A percentile compares a stretch with the other conserved stretches of the same genome.
These are phyloP conservation scores for Fereydounia khargensis DNA, from an alignment of 1,284 basidiomycete species.

Conservation along the genomic window DNA sequence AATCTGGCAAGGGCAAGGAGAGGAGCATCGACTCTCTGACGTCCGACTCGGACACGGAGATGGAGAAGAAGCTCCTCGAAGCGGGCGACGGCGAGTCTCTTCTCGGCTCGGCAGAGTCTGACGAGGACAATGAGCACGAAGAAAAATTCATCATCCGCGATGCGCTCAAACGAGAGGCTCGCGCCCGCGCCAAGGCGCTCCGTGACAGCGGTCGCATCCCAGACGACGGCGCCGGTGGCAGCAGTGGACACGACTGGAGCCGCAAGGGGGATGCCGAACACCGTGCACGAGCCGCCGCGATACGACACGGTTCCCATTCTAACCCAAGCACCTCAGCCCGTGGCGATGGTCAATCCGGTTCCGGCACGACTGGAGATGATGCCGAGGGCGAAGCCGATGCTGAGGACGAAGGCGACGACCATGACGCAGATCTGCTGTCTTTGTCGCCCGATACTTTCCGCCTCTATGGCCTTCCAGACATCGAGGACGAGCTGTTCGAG, in stretches of 20 bases:
- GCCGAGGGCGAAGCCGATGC: constrained; percentile 7
- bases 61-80: constrained; percentile 51
- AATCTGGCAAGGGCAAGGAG: constrained; percentile 33
- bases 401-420: constrained; percentile 18
- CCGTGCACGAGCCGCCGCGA: constrained; percentile 20
- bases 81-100: constrained; percentile 54
- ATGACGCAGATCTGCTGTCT: constrained; percentile 29
- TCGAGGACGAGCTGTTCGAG: constrained; percentile 51
- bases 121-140: constrained; percentile 47
- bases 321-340: too few relatives aligned
- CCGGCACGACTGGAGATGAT: constrained; percentile 6
- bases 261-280: constrained; percentile 24
- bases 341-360: too few relatives aligned
- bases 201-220: constrained; percentile 7
- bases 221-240: constrained; percentile 14
- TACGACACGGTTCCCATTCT: constrained; percentile 5
- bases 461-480: constrained; percentile 35
- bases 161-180: constrained; percentile 29
- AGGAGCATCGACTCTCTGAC: constrained; percentile 20
- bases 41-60: constrained; percentile 46
- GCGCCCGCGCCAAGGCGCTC: constrained; percentile 6
- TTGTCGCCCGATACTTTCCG: constrained; percentile 41
- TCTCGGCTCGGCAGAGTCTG: constrained; percentile 50
- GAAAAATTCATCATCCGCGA: constrained; percentile 52
- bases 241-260: constrained; percentile 17